phyloP scores from a whole-genome alignment of 1,139 yeast species.

The Geotrichum candidum region DNA sequence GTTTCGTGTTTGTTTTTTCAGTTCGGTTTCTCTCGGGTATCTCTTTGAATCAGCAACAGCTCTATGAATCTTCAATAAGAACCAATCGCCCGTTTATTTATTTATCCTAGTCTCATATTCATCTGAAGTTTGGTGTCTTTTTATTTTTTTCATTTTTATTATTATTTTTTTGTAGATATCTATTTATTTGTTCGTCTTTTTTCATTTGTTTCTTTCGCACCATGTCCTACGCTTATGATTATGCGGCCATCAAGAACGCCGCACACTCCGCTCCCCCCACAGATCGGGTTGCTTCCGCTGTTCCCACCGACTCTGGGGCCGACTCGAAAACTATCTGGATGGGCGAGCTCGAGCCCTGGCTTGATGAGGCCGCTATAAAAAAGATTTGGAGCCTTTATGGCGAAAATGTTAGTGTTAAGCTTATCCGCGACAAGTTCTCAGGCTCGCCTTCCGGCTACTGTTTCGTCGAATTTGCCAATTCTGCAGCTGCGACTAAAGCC shows the following conservation, averaged over 20 bases:
- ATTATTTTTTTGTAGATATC: not conserved
- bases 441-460: constrained; percentile 68
- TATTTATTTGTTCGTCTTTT: not conserved
- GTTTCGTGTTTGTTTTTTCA: constrained; percentile 2
- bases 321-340: constrained; percentile 59
- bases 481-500: constrained; percentile 66
- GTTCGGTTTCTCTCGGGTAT: constrained; percentile 1
- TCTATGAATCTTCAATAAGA: not conserved
- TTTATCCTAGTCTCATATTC: not conserved
- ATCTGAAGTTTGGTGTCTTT: not conserved
- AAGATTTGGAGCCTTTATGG: constrained; percentile 60
- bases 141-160: not conserved
- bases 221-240: constrained; percentile 13
- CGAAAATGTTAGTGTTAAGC: constrained; percentile 50
- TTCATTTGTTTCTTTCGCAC: not conserved
- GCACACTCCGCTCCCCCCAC: not conserved
- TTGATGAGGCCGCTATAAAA: constrained; percentile 67
- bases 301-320: not conserved
- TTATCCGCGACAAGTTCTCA: constrained; percentile 49
- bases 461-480: constrained; percentile 71
- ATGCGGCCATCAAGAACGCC: constrained; percentile 1
- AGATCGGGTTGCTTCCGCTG: not conserved
- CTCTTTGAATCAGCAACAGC: not conserved
- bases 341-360: constrained; percentile 88
- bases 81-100: constrained; percentile 1